Evolutionary conservation across 345 rosid species (phyloP), one percentile per base, ranked within the genome.

Genomic region (Populus pruinosa): DNA sequence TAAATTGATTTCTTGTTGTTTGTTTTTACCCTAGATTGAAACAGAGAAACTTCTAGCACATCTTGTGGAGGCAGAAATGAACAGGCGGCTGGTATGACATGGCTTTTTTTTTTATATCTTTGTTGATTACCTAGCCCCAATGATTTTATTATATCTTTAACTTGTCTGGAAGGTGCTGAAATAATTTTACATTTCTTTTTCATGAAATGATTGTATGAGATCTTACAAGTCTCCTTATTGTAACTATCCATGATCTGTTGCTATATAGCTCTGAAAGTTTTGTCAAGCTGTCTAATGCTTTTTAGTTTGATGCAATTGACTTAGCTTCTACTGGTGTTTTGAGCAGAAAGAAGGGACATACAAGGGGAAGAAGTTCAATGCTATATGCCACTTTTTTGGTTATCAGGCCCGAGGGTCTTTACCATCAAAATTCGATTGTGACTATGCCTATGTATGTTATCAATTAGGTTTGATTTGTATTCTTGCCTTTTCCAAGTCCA

Each of bases 391-490:
- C 86, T 96, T 96, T 85, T 96, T 96, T 68, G 99, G 99, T 80
- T 94, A 96, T 85, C 99, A 96, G 82, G 99, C 99, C 86, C 94
- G 99, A 59, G 99, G 99, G 80, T 92, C 97, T 44, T 86, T 96
- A 76, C 98, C 99, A 80, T 96, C 99, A 6, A 96, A 96, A 79
- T 96, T 96, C 6, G 99, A 96, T 77, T 93, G 97, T 41, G 99
- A 96, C 87, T 94, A 96, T 65, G 99, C 97, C 70, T 94, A 92
- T 65, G 99, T 96, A 89, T 83, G 97, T 82, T 67, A 78, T 75
- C 50, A 50, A 56, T 17, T 29, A 47, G 23, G 47, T 61, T 67
- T 84, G 6, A 67, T n/a, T 25, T 66, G 76, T 41, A 73, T 70
- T 65, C 55, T 69, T 20, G 29, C 23, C 17, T 5, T 16, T 85